Evolutionary conservation across 192 early-diverging fungal genomes (phyloP).

Genomic region (Coemansia sp.): DNA sequence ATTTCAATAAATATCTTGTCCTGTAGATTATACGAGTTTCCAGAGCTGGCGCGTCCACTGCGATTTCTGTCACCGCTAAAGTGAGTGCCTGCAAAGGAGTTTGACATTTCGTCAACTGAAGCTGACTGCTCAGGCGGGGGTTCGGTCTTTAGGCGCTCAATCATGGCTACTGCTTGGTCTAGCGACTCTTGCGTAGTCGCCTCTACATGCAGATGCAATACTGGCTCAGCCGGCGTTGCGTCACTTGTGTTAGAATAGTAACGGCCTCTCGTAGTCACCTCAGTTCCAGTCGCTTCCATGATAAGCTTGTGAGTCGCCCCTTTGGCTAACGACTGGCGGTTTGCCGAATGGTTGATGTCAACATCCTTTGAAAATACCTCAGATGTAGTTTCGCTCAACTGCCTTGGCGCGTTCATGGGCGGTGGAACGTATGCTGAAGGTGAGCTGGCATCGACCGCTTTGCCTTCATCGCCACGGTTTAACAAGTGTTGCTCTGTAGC

Average conservation of each 20-base stretch:
- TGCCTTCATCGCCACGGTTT: background rate
- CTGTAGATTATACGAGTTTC: conserved; percentile 27
- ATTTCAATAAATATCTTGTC: conserved; percentile 76
- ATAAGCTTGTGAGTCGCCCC: conserved; percentile 71
- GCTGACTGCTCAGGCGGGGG: conserved; percentile 2
- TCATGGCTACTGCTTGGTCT: conserved; percentile 69
- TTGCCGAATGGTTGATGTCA: conserved; percentile 78
- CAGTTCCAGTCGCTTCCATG: conserved; percentile 69
- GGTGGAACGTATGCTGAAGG: conserved; percentile 5
- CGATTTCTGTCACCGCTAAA: conserved; percentile 41
- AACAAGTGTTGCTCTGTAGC: background rate
- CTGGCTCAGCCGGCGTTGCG: conserved; percentile 77
- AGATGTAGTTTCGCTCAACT: background rate
- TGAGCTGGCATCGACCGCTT: background rate
- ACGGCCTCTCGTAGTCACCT: conserved; percentile 79
- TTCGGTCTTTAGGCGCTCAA: conserved; percentile 63
- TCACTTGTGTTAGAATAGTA: conserved; percentile 71
- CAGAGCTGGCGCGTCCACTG: conserved; percentile 15
- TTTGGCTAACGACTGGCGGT: conserved; percentile 79
- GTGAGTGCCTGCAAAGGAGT: conserved; percentile 10
- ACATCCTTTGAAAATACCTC: conserved; percentile 60
- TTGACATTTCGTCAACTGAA: background rate
- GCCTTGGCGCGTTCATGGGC: conserved; percentile 5
- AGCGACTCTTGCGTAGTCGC: conserved; percentile 65
- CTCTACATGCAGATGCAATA: conserved; percentile 75